Base-by-base conservation (phyloP, 2,329 filamentous ascomycete species). In the Aspergillus oerlinghausenensis region DNA sequence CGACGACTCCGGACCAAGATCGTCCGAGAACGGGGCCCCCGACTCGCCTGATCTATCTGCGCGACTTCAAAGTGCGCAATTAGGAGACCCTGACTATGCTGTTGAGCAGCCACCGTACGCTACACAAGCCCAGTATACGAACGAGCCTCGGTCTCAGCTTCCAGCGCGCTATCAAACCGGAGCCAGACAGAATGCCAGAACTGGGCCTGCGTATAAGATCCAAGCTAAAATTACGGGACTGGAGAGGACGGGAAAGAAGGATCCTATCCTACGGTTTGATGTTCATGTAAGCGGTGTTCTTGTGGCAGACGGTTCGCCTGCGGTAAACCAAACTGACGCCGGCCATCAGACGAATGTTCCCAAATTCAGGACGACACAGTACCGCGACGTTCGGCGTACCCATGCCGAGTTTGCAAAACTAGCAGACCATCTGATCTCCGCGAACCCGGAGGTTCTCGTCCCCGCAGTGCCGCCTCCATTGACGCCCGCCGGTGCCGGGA, bases 371-470 rank as follows among this genome's bases (percentile, higher is more conserved):
- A 99, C 94, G 0, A 99, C 94, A 4, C 94, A 99, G 74, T 99
- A 97, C 77, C 92, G 94, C 70, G 94, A 99, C 75, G 92, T 99
- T 63, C 89, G 94, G 66, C 90, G 94, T 59, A 88, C 95, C 60
- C 94, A 99, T 75, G 92, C 90, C 50, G 94, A 99, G 72, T 99
- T 99, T 68, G 83, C 90, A 62, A 99, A 97, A 76, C 87, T 99
- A n/a, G 91, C 89, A 55, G 90, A 96, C 57, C 94, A 99, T 74
- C 81, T 99, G 56, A 92, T 97, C 73, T 97, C 93, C 25, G 92
- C 93, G n/a, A 97, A 97, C 69, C 94, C 94, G 3, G 94, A 99
- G 75, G 89, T 92, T 8, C 81, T 99, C 48, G 93, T 99, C 7
- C 94, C 94, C 3, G 92, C 93, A 9, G 92, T 99, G 0, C 94